phyloP scores from a whole-genome alignment of 768 basidiomycete species.

The Pholiota microspora region DNA sequence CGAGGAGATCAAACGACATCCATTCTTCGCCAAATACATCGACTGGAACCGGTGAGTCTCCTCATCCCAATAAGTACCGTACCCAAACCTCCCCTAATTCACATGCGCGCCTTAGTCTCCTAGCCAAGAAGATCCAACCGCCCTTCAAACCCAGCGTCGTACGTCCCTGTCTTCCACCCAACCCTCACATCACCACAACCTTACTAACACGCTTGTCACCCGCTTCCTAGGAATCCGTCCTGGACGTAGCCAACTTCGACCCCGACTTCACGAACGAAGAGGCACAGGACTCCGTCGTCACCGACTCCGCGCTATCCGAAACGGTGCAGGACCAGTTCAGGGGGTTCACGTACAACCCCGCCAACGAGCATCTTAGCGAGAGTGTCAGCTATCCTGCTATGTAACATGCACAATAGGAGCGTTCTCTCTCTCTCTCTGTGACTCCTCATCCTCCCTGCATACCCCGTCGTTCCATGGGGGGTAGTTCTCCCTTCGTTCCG shows the following conservation, averaged over 20 bases:
- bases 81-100: neutral
- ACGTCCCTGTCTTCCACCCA: constrained; percentile 29
- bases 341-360: constrained; percentile 87
- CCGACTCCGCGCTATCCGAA: constrained; percentile 88
- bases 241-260: constrained; percentile 97
- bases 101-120: constrained; percentile 47
- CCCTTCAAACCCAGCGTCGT: constrained; percentile 98
- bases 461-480: neutral
- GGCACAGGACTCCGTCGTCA: constrained; percentile 93
- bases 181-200: neutral
- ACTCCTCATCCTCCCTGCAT: too few relatives aligned
- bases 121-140: constrained; percentile 94
- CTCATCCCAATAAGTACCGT: neutral
- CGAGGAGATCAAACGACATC: constrained; percentile 93
- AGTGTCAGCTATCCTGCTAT: constrained; percentile 68
- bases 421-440: neutral
- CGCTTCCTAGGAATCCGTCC: constrained; percentile 76
- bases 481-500: neutral
- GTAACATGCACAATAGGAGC: constrained; percentile 15
- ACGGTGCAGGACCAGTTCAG: constrained; percentile 97
- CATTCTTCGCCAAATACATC: constrained; percentile 92
- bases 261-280: constrained; percentile 96
- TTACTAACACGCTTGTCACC: too few relatives aligned
- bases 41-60: constrained; percentile 74
- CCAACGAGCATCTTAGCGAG: constrained; percentile 81